Evolutionary conservation across 2,329 filamentous ascomycete species (phyloP).

Genomic region (Fusarium heterosporum): DNA sequence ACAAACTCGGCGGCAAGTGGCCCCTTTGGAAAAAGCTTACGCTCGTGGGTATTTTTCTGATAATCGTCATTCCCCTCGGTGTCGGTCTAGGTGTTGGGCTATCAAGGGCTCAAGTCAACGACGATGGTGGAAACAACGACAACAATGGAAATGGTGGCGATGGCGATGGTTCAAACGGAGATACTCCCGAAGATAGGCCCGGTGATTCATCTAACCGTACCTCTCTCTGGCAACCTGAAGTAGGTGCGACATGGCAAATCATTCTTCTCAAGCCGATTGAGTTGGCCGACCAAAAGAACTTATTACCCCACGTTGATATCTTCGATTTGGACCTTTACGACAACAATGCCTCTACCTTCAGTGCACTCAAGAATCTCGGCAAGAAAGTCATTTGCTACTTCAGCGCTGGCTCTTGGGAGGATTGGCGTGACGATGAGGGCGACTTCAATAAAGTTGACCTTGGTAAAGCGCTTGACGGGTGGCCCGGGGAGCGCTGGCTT

Average conservation of each 20-base stretch:
- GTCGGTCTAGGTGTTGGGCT: conserved; percentile 3
- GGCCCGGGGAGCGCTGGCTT: conserved; percentile 76
- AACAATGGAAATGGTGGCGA: no score
- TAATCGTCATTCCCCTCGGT: conserved; percentile 1
- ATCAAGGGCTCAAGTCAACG: not conserved
- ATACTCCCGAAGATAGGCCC: not conserved
- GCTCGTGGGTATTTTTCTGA: not conserved
- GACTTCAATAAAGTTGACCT: conserved; percentile 67
- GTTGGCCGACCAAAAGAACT: conserved; percentile 51
- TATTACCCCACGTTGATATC: conserved; percentile 63
- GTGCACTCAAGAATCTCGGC: conserved; percentile 66
- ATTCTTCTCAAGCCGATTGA: conserved; percentile 61
- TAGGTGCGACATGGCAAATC: conserved; percentile 71
- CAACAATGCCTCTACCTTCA: conserved; percentile 57
- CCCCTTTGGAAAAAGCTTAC: not conserved
- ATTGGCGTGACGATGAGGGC: conserved; percentile 69
- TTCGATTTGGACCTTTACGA: conserved; percentile 67
- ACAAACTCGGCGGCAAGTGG: not conserved
- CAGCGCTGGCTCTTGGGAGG: conserved; percentile 76
- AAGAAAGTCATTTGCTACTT: conserved; percentile 81
- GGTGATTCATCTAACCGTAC: conserved; percentile 17
- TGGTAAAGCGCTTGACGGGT: conserved; percentile 70
- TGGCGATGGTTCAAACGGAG: not conserved
- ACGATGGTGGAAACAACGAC: not conserved
- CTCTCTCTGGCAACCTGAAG: conserved; percentile 63